These are phyloP conservation scores for Carex parvula DNA, from an alignment of 176 grass and related monocot genomes.

Conservation along the genomic window DNA sequence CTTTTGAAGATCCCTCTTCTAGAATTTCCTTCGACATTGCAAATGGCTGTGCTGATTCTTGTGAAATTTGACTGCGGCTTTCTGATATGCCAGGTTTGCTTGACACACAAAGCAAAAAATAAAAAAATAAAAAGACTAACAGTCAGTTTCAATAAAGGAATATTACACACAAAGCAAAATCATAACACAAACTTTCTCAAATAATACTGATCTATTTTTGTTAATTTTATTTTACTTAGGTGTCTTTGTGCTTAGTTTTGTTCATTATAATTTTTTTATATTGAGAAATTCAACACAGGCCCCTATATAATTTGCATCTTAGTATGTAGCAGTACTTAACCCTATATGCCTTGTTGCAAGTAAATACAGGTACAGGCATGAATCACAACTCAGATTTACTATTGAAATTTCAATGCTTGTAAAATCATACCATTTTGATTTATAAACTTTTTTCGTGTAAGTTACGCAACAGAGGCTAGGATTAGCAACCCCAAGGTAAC, in stretches of 20 bases:
- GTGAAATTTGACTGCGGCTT: constrained; percentile 23
- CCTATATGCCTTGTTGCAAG: background rate
- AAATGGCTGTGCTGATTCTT: constrained; percentile 32
- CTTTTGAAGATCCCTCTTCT: constrained; percentile 25
- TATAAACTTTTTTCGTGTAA: background rate
- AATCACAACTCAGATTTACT: background rate
- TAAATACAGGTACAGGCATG: background rate
- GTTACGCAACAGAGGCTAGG: background rate
- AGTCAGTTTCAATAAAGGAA: background rate
- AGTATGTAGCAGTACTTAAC: background rate
- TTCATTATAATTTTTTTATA: background rate
- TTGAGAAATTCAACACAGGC: background rate
- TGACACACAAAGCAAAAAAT: background rate
- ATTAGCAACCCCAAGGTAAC: constrained; percentile 9
- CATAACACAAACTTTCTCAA: background rate
- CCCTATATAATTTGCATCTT: background rate
- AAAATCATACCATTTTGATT: constrained; percentile 8
- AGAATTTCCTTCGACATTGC: constrained; percentile 19
- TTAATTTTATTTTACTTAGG: background rate
- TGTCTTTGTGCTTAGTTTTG: background rate
- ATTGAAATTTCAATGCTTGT: background rate
- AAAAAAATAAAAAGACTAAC: background rate
- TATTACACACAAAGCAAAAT: background rate
- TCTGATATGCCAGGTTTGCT: background rate
- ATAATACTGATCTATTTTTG: background rate